Evolutionary conservation across 306 rosid genomes (phyloP), one percentile per base, ranked within the genome.

Genomic region (Adenanthera pavonina): DNA sequence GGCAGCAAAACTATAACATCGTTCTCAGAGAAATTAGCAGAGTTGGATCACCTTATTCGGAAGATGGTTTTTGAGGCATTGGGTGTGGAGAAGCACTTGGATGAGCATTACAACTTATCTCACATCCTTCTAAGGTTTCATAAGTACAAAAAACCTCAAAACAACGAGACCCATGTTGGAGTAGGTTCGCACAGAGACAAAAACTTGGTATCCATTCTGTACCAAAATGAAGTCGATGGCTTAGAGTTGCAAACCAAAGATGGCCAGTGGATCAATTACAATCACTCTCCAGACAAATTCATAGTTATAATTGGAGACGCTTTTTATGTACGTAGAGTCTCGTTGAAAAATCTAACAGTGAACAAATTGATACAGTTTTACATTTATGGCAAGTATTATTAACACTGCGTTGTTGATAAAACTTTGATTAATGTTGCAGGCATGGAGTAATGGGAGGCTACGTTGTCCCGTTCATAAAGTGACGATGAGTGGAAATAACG

Each of bases 61-160:
- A 91, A 82, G 87, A 92, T 94, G 97, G 38, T 88, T 62, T 51
- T 94, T 86, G 87, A 94, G 88, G 85, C 89, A 14, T 84, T 92
- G 68, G 92, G 91, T 0, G 74, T 85, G 20, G 95, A 90, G 72
- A 89, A 92, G 46, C 86, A 88, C 81, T 15, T 90, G 80, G 97
- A 88, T 15, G 97, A 94, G 72, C 97, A 94, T 72, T 69, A 88
- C 69, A 84, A 76, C 30, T 25, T 25, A 25, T 25, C 30, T 25
- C 30, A 25, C 30, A 25, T 25, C 30, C 30, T 25, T 25, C 30
- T 25, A 25, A 25, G 93, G 38, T 84, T 88, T 44, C 85, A 72
- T 92, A 94, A 90, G 80, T 91, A 91, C 76, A 86, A 80, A 81
- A 89, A 91, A 0, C 92, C 92, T 65, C 59, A 86, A 84, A 89